These are phyloP conservation scores for Petasospora fabianii DNA, from an alignment of 1,139 yeast genomes.

Conservation along the genomic window DNA sequence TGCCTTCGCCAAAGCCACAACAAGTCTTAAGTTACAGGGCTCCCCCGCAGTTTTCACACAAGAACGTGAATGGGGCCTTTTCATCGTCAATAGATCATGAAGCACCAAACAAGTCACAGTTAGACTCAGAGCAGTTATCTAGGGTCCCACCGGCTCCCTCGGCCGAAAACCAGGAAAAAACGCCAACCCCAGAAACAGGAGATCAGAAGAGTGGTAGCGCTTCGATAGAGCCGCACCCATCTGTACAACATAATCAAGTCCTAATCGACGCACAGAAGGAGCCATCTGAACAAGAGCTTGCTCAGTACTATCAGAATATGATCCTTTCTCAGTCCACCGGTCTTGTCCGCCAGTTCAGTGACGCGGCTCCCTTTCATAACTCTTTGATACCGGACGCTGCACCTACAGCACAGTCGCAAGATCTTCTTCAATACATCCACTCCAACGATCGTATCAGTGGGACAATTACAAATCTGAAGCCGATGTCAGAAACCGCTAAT, in stretches of 20 bases:
- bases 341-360: slow-evolving; percentile 37
- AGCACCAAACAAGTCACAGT: slow-evolving; percentile 10
- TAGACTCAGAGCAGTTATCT: slow-evolving; percentile 14
- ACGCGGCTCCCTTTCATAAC: slow-evolving; percentile 31
- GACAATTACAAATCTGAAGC: slow-evolving; percentile 7
- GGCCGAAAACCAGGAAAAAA: not conserved
- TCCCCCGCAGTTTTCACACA: slow-evolving; percentile 26
- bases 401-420: slow-evolving; percentile 2
- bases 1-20: slow-evolving; percentile 1
- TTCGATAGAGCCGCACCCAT: not conserved
- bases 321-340: slow-evolving; percentile 50
- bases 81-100: not conserved
- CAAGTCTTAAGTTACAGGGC: slow-evolving; percentile 22
- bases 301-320: slow-evolving; percentile 37
- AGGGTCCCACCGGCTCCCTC: slow-evolving; percentile 10
- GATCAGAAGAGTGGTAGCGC: no score
- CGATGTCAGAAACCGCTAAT: slow-evolving; percentile 18
- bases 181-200: not conserved
- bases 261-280: slow-evolving; percentile 4
- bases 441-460: slow-evolving; percentile 27
- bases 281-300: slow-evolving; percentile 19
- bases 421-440: slow-evolving; percentile 23
- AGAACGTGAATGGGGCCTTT: slow-evolving; percentile 1
- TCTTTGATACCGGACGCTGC: slow-evolving; percentile 19
- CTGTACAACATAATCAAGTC: not conserved